Conservation (phyloP, 345 rosid species). For the Murraya koenigii region DNA sequence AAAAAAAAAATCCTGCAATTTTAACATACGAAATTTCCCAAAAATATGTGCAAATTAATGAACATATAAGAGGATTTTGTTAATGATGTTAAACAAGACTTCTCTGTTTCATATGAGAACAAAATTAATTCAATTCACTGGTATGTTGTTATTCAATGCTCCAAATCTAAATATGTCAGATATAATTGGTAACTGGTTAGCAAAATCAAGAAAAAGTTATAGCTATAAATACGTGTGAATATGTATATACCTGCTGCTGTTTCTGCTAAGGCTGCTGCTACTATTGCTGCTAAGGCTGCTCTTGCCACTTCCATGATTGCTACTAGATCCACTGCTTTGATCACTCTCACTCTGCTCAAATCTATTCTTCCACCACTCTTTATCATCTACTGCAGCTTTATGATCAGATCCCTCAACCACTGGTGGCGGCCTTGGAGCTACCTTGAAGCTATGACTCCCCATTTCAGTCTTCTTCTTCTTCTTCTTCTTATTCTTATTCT, state of each 20-base stretch:
- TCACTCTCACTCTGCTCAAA: slow-evolving; percentile 36
- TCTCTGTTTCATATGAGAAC: neutral
- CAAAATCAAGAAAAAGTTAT: neutral
- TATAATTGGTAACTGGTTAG: neutral
- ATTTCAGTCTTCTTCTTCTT: slow-evolving; percentile 27
- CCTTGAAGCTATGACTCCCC: slow-evolving; percentile 16
- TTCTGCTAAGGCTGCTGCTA: slow-evolving; percentile 37
- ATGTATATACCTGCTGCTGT: slow-evolving; percentile 34
- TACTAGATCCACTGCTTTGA: slow-evolving; percentile 29
- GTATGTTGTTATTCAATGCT: too few relatives aligned
- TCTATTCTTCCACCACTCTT: slow-evolving; percentile 74
- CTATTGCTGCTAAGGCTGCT: slow-evolving; percentile 47
- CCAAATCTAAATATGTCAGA: too few relatives aligned
- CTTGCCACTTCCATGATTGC: slow-evolving; percentile 39
- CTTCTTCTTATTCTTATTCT: slow-evolving; percentile 20
- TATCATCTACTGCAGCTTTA: slow-evolving; percentile 30
- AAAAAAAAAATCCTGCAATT: neutral
- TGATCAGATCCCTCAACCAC: slow-evolving; percentile 31
- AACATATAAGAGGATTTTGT: neutral
- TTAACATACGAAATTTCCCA: neutral
- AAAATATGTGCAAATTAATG: neutral
- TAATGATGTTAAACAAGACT: too few relatives aligned
- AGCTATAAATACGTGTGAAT: too few relatives aligned
- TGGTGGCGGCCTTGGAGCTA: slow-evolving; percentile 50
- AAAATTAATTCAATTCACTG: too few relatives aligned